Base-by-base conservation (phyloP, 2,329 filamentous ascomycete species). In the Exophiala phaeomuriformis region DNA sequence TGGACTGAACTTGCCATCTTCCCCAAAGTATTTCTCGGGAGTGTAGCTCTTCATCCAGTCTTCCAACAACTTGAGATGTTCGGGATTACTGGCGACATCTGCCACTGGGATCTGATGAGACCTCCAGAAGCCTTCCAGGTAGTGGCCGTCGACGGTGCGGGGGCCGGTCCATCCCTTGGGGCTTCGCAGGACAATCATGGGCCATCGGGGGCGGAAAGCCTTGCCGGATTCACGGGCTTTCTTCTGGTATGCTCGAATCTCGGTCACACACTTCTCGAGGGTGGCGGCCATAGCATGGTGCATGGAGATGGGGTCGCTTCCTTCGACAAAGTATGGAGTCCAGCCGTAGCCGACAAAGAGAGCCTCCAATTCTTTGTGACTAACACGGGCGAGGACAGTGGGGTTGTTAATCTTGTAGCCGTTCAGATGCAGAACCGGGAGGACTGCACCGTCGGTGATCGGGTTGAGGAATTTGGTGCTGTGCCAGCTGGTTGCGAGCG, bases 331-430 rank as follows among this genome's bases (percentile, higher is more conserved):
- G 69, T 88, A 89, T 5, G 86, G 86, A 46, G 82, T 80, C 82
- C 84, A 90, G 60, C 86, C 86, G 64, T 89, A 90, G 31, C 86
- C 86, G 40, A 79, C 59, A 68, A 90, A 86, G 12, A 90, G 74
- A 28, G 77, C 72, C 61, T 82, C 77, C 4, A 90, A 75, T 69
- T 90, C 86, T 57, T 85, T 80, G 66, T 89, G 85, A 41, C 80
- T 80, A 64, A 90, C 84, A 60, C 86, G 81, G 9, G 86, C 82
- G 10, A 90, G 77, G 0, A 90, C 66, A 3, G 83, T 90, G 5
- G 85, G 85, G 68, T 88, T 88, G 74, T 88, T 87, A 74, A 90
- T 90, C 75, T 90, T 90, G 77, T 90, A 90, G 44, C 86, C 86
- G 63, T 90, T 90, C 33, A 90, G 75, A 67, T 90, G 85, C 7